A percentile compares a stretch with the other conserved stretches of the same genome.
Conservation (phyloP, 225 moss, liverwort and hornwort species). For the Bryum argenteum region DNA sequence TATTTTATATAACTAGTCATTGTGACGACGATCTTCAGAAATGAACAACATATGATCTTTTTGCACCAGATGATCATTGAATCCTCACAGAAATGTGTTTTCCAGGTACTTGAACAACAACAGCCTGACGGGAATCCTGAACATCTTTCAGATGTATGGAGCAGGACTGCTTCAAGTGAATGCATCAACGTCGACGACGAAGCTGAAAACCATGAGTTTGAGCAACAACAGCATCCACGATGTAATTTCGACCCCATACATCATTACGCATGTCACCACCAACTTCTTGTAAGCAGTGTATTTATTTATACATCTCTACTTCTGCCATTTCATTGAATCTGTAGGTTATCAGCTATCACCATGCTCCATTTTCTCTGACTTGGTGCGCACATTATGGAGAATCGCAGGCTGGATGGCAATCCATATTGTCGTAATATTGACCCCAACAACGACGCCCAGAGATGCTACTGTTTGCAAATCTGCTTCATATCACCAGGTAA, state of each 20-base stretch:
- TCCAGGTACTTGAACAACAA: slow-evolving; percentile 44
- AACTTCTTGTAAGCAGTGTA: slow-evolving; percentile 23
- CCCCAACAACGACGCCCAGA: not conserved
- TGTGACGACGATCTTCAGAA: no score
- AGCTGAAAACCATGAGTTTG: slow-evolving; percentile 24
- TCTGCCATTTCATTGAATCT: no score
- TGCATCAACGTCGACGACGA: not conserved
- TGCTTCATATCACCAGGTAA: not conserved
- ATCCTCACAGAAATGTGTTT: not conserved
- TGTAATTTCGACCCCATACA: not conserved
- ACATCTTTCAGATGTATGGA: slow-evolving; percentile 4
- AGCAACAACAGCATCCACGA: slow-evolving; percentile 16
- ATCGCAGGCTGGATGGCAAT: not conserved
- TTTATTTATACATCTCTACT: no score
- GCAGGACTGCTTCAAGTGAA: slow-evolving; percentile 8
- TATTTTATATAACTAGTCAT: no score
- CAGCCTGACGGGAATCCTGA: slow-evolving; percentile 1
- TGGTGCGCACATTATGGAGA: not conserved
- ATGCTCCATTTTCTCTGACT: no score
- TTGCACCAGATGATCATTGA: no score
- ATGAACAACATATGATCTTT: no score
- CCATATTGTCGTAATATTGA: not conserved
- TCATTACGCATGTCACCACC: slow-evolving; percentile 11
- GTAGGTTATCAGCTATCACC: no score
- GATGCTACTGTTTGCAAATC: not conserved